Evolutionary conservation across 306 rosid species (phyloP), one percentile per base, ranked within the genome.

Genomic region (Delonix regia): DNA sequence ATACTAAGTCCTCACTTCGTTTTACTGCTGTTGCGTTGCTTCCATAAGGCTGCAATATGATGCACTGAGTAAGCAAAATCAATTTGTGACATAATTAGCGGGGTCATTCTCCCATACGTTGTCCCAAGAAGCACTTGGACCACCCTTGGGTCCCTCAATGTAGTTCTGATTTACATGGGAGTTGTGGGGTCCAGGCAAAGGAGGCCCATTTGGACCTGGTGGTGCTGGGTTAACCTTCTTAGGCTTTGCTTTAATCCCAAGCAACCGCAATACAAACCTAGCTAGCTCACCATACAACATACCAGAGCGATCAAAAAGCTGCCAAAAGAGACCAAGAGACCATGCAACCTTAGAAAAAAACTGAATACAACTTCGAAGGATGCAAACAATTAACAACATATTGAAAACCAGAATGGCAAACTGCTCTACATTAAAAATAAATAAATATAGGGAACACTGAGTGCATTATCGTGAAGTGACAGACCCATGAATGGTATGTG

Each of bases 51-150:
- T 69, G 64, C 73, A 79, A 36, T 75, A 21, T 63, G 74, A 78
- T 25, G 39, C 42, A 21, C 76, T 80, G 55, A 33, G 38, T 3
- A 28, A 62, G 71, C 74, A 56, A 68, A 60, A 49, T 63, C 75
- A 57, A 16, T n/a, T 42, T 41, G 48, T 67, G 62, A 36, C 48
- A 75, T 91, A 84, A 85, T 77, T 78, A 66, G 30, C 68, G 65
- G 76, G 18, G 7, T 87, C 89, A 53, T 86, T 86, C 59, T 74
- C 90, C 99, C 99, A 96, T 33, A 93, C 94, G 66, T 96, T 91
- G 86, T 96, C 99, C 99, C 99, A 91, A 13, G 89, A 55, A 74
- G 90, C 97, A 75, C 75, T 66, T 22, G 98, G 92, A 41, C 97
- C 87, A 39, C 90, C 82, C 87, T 89, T 91, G 0, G 92, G 79